Percentiles rank a stretch among this genome's conserved stretches.
phyloP scores from a whole-genome alignment of 305 asterid species.

The Stenogyne calaminthoides region DNA sequence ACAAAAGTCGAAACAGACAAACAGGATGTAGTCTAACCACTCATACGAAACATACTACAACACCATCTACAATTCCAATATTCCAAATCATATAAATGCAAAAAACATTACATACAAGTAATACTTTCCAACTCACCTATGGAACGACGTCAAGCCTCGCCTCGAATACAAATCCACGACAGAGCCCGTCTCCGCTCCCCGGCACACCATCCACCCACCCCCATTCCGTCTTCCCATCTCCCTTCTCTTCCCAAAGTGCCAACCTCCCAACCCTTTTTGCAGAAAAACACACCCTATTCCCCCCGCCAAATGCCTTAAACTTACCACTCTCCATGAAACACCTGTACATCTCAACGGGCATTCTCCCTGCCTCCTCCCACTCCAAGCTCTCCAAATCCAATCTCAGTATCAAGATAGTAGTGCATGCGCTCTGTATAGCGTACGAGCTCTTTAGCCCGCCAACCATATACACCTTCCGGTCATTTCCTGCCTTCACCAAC shows the following conservation, averaged over 20 bases:
- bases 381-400: conserved; percentile 82
- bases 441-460: conserved; percentile 82
- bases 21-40: neutral
- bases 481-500: conserved; percentile 63
- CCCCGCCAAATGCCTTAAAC: conserved; percentile 97
- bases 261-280: conserved; percentile 79
- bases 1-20: conserved; percentile 7
- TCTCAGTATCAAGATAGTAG: conserved; percentile 79
- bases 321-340: conserved; percentile 78
- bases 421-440: conserved; percentile 73
- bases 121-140: conserved; percentile 26
- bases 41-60: conserved; percentile 28
- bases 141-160: conserved; percentile 68
- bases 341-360: conserved; percentile 85
- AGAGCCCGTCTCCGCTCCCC: conserved; percentile 83
- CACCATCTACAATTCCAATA: conserved; percentile 17
- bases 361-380: conserved; percentile 94
- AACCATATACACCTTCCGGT: conserved; percentile 69
- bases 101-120: conserved; percentile 8
- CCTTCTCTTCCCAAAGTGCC: conserved; percentile 81
- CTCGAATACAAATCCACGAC: conserved; percentile 78
- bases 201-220: conserved; percentile 81
- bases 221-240: conserved; percentile 66
- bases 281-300: conserved; percentile 78
- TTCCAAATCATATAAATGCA: conserved; percentile 21